Evolutionary conservation across 176 grass and related monocot genomes (phyloP), one percentile per base, ranked within the genome.

Genomic region (Phoenix dactylifera): DNA sequence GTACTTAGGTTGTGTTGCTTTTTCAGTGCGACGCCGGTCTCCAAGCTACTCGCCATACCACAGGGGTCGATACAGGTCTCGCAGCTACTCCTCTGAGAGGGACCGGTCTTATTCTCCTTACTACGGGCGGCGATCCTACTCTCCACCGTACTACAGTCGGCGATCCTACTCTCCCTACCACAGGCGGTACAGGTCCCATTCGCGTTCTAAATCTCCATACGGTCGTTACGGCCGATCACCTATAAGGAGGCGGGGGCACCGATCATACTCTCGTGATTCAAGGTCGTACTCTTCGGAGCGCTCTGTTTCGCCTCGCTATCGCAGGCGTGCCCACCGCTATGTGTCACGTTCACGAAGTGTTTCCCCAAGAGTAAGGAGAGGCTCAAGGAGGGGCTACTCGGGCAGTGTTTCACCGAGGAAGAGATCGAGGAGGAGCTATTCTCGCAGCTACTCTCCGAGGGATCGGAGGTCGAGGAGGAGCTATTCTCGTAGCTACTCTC

Each of bases 41-140:
- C 29, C 56, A 30, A 84, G 85, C 69, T 84, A 70, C 55, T 89
- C 80, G 2, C 80, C 80, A 52, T 26, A 66, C 26, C 24, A 50
- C 26, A 76, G 85, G 53, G 62, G 58, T 24, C 72, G 58, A 59
- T 70, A 88, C 68, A 49, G 60, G 16, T 88, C 80, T 30, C 72
- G 16, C 0, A 55, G 12, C 22, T 85, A 76, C 58, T 75, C 81
- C 4, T 74, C 77, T 25, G 77, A 67, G 15, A 53, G 69, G 22
- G 76, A 84, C 22, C 6, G 53, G 1, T 78, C 86, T 53, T 78
- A 81, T 30, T 89, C 83, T 52, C 78, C 83, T 16, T 54, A 81
- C 26, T 15, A 55, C 19, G 74, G 69, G 56, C 22, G 52, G 1
- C 18, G 25, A 6, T 62, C 68, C 7, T 59, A 73, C 54, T 77